Conservation (phyloP, 2,329 filamentous ascomycete genomes). For the Fusarium euwallaceae region DNA sequence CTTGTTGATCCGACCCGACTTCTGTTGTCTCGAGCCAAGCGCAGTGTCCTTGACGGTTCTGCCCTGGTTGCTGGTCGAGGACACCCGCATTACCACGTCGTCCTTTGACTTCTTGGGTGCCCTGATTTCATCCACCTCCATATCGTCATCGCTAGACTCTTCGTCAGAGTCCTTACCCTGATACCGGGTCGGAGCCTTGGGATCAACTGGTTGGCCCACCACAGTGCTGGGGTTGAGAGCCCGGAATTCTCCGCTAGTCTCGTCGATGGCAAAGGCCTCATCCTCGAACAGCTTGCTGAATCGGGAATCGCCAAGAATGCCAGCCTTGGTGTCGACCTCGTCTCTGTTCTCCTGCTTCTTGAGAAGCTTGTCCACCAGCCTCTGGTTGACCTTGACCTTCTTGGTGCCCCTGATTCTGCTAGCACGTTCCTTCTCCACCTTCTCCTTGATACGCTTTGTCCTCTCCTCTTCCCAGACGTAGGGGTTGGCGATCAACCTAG, state of each 20-base stretch:
- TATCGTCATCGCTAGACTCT: conserved; percentile 59
- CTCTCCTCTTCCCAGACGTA: conserved; percentile 94
- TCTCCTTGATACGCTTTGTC: conserved; percentile 90
- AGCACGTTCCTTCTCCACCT: conserved; percentile 97
- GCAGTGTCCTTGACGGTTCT: conserved; percentile 68
- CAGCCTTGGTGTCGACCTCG: conserved; percentile 69
- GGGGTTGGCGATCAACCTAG: conserved; percentile 90
- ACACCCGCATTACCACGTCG: conserved; percentile 74
- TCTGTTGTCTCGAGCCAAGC: conserved; percentile 68
- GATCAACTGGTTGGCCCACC: conserved; percentile 51
- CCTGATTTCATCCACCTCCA: conserved; percentile 44
- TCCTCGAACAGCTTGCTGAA: conserved; percentile 93
- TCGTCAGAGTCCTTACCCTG: conserved; percentile 59
- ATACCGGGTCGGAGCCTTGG: conserved; percentile 54
- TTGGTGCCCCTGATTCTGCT: conserved; percentile 94
- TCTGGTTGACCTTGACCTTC: conserved; percentile 97
- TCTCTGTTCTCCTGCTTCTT: conserved; percentile 73
- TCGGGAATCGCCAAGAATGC: conserved; percentile 84
- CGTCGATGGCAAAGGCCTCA: conserved; percentile 92
- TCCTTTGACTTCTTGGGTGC: conserved; percentile 48
- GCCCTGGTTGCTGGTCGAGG: conserved; percentile 74
- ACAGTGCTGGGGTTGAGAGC: conserved; percentile 88
- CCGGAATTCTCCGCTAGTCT: conserved; percentile 87
- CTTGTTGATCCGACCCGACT: conserved; percentile 62
- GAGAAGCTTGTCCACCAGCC: conserved; percentile 79